Percentiles rank a stretch among this genome's conserved stretches.
Conservation (phyloP, 2,329 filamentous ascomycete genomes). For the Penicillium sp. region DNA sequence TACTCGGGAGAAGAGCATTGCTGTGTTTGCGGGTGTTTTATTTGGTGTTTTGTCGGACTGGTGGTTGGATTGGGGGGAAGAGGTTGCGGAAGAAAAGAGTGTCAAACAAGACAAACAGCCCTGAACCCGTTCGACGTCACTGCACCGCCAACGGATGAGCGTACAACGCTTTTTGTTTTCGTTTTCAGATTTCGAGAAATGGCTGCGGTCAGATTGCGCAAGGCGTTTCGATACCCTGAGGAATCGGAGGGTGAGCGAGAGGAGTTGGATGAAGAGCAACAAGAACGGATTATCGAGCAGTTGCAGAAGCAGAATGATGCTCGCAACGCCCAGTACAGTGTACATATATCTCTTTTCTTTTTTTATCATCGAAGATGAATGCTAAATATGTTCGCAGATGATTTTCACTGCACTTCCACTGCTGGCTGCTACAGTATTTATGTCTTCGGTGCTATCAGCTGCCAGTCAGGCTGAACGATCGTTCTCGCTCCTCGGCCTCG, state of each 20-base stretch:
- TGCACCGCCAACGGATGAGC: not conserved
- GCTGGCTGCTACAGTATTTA: conserved; percentile 30
- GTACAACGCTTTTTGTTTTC: conserved; percentile 2
- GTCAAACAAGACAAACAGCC: conserved; percentile 30
- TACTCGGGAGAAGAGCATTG: conserved; percentile 13
- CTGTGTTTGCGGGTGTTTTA: not conserved
- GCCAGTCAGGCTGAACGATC: conserved; percentile 22
- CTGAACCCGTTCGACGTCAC: conserved; percentile 3
- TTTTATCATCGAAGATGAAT: not conserved
- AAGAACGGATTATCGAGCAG: conserved; percentile 41
- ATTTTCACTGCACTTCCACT: conserved; percentile 41
- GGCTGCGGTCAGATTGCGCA: conserved; percentile 65
- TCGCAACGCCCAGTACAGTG: conserved; percentile 42
- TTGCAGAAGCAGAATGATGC: conserved; percentile 38
- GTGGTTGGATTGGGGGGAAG: conserved; percentile 6
- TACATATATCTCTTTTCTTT: conserved; percentile 22
- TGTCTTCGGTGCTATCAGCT: conserved; percentile 32
- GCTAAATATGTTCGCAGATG: conserved; percentile 18
- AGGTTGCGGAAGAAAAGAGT: conserved; percentile 10
- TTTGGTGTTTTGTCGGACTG: not conserved
- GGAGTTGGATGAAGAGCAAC: conserved; percentile 69
- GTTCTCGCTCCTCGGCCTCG: conserved; percentile 32
- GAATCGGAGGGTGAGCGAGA: conserved; percentile 58
- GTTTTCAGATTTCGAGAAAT: conserved; percentile 20
- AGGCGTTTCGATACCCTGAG: conserved; percentile 71